Evolutionary conservation across 257 asterid genomes (phyloP), one percentile per base, ranked within the genome.

Genomic region (Schizonepeta tenuifolia): DNA sequence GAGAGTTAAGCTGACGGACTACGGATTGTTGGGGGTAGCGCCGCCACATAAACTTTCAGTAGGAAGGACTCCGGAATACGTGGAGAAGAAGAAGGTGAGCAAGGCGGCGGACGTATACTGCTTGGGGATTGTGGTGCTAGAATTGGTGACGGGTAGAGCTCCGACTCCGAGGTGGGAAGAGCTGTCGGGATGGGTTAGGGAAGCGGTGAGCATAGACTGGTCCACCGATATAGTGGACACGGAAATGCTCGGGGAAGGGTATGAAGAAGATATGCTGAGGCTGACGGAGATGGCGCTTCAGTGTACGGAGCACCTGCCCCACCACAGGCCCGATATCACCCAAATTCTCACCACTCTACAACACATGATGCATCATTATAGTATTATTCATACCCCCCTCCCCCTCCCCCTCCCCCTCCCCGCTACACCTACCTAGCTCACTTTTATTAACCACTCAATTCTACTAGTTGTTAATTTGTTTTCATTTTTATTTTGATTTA

Each of bases 221-320:
- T 90, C 96, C 31, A 84, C 92, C 0, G 96, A 90, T 58, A 83
- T 90, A 70, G 60, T 90, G 74, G 97, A 90, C 7, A 61, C 76
- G 57, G 87, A 90, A 18, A 84, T 88, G 71, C 59, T 85, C 0
- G 88, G 89, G 67, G 94, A 88, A 51, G 84, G 73, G 67, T 88
- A 87, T 41, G 87, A 87, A 40, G 86, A 81, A 55, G 87, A 87
- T 56, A 90, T 88, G 96, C 56, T 88, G 85, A 90, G 62, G 53
- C 88, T 88, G 14, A 83, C 90, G 1, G 82, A 90, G 69, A 70
- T 90, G 57, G 96, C 86, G 12, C 66, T 90, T 1, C 86, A 90
- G 14, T 90, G 97, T 67, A 84, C 92, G 5, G 87, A 86, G 40
- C 74, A 41, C 5, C 57, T 24, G 43, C 89, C 90, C 1, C 84